These are phyloP conservation scores for Pyrenopolyporus hunteri DNA, from an alignment of 495 filamentous ascomycete genomes.

Conservation along the genomic window DNA sequence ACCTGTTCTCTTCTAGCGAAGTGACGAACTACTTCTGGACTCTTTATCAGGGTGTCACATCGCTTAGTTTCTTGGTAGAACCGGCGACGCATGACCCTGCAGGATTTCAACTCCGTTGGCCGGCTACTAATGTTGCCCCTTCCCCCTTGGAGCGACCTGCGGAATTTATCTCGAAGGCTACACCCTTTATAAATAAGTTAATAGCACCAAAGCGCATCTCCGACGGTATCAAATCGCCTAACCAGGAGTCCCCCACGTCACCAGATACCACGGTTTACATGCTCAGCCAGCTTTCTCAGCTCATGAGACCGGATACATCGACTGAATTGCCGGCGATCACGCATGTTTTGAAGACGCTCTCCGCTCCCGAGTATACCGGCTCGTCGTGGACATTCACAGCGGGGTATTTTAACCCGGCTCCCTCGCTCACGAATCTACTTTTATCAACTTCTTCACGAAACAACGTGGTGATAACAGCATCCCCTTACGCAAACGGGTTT, in stretches of 20 bases:
- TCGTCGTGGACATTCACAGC: conserved; percentile 95
- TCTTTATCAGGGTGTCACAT: conserved; percentile 77
- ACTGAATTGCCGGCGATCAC: conserved; percentile 86
- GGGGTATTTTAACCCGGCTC: conserved; percentile 96
- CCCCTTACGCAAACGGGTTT: conserved; percentile 94
- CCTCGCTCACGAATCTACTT: conserved; percentile 76
- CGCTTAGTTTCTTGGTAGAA: conserved; percentile 78
- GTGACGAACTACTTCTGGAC: conserved; percentile 82
- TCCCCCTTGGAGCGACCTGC: conserved; percentile 72
- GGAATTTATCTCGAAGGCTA: conserved; percentile 71
- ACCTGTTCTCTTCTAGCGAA: conserved; percentile 79
- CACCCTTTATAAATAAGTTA: conserved; percentile 66
- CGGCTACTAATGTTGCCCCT: conserved; percentile 70
- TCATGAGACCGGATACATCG: conserved; percentile 77
- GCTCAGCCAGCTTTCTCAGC: conserved; percentile 80
- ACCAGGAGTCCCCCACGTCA: conserved; percentile 18
- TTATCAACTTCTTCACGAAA: conserved; percentile 68
- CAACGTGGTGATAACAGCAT: conserved; percentile 91
- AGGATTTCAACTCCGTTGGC: conserved; percentile 81
- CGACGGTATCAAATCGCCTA: background rate
- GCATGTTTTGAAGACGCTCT: conserved; percentile 71
- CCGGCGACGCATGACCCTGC: conserved; percentile 61
- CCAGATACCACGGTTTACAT: conserved; percentile 82
- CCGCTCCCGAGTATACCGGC: conserved; percentile 61
- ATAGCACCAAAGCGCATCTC: conserved; percentile 52